These are phyloP conservation scores for Umbelopsis sp. DNA, from an alignment of 192 early-diverging fungal species.

Conservation along the genomic window DNA sequence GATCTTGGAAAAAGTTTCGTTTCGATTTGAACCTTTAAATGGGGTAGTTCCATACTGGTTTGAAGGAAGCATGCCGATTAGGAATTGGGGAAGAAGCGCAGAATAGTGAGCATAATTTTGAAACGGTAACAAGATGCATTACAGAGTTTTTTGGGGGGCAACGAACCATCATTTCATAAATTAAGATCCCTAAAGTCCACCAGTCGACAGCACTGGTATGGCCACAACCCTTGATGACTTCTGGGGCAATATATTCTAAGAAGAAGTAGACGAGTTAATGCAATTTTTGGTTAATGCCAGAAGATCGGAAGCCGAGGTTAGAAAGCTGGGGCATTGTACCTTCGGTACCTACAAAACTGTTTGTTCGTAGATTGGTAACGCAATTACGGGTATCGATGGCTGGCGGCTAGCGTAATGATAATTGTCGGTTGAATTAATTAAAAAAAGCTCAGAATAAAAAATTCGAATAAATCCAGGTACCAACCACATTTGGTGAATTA, in stretches of 20 bases:
- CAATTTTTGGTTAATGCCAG: too few species aligned
- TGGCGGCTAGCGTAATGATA: conserved; percentile 64
- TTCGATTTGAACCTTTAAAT: conserved; percentile 92
- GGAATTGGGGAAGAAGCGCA: too few species aligned
- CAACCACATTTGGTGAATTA: conserved; percentile 57
- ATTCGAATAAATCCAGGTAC: background rate
- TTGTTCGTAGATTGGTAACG: conserved; percentile 85
- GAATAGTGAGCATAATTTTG: too few species aligned
- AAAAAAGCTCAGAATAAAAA: background rate
- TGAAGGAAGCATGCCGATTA: background rate
- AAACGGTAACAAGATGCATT: background rate
- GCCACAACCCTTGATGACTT: conserved; percentile 94
- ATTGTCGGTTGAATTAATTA: conserved; percentile 8
- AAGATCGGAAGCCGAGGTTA: too few species aligned
- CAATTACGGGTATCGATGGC: conserved; percentile 87
- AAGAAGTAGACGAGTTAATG: too few species aligned
- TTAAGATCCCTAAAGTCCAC: conserved; percentile 98
- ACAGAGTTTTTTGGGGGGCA: background rate
- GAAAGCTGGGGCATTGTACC: conserved; percentile 47
- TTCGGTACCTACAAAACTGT: conserved; percentile 98
- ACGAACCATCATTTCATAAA: conserved; percentile 94
- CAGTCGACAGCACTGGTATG: conserved; percentile 96
- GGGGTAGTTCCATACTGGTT: conserved; percentile 86
- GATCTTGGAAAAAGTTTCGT: conserved; percentile 88
- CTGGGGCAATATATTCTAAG: conserved; percentile 96